These are phyloP conservation scores for Cryptococcus sp. DNA, from an alignment of 1,284 basidiomycete species.

Conservation along the genomic window DNA sequence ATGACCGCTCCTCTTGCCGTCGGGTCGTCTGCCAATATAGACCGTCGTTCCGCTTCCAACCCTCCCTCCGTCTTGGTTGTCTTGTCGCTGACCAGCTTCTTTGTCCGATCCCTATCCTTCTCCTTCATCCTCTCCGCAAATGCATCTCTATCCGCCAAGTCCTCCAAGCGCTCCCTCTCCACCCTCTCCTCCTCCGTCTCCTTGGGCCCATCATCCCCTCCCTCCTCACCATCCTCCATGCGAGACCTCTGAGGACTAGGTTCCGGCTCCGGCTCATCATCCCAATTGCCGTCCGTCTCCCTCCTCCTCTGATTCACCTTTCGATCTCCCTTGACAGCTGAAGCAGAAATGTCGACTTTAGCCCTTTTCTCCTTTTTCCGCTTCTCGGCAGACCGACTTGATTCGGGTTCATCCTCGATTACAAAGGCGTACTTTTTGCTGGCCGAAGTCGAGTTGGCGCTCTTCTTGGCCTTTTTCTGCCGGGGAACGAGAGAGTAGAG, in stretches of 20 bases:
- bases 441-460: constrained; percentile 41
- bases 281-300: constrained; percentile 54
- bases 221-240: constrained; percentile 42
- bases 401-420: constrained; percentile 61
- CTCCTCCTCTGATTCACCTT: constrained; percentile 56
- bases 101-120: constrained; percentile 77
- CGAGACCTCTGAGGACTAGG: constrained; percentile 47
- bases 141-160: constrained; percentile 81
- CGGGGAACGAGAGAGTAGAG: constrained; percentile 72
- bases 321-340: constrained; percentile 28
- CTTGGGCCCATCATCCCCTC: constrained; percentile 27
- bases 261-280: constrained; percentile 55
- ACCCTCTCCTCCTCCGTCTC: constrained; percentile 61
- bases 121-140: constrained; percentile 83
- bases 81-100: constrained; percentile 87
- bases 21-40: constrained; percentile 77
- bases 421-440: constrained; percentile 71
- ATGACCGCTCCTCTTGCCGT: constrained; percentile 71
- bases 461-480: constrained; percentile 60
- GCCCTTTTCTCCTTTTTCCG: constrained; percentile 20
- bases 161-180: constrained; percentile 71
- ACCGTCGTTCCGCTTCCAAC: constrained; percentile 73
- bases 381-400: constrained; percentile 12
- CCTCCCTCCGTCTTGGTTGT: constrained; percentile 70
- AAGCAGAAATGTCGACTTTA: not conserved